Evolutionary conservation across 805 yeast species (phyloP).

Genomic region (Nakazawaea peltata): DNA sequence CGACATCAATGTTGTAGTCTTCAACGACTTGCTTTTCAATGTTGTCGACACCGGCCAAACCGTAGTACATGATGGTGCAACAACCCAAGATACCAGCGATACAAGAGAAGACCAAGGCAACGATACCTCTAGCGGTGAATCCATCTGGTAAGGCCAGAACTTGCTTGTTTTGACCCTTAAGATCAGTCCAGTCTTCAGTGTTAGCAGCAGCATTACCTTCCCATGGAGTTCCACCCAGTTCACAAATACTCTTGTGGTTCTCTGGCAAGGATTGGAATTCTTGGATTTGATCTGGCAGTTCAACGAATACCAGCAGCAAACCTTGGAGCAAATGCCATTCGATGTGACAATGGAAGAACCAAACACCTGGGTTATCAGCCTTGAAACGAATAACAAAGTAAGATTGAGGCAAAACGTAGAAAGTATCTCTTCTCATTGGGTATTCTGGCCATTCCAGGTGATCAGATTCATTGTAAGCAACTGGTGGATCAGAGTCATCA

Average conservation of each 20-base stretch:
- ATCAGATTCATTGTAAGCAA: slow-evolving; percentile 45
- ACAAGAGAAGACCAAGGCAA: slow-evolving; percentile 87
- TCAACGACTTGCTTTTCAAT: slow-evolving; percentile 55
- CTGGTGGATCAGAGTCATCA: slow-evolving; percentile 45
- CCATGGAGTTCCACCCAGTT: slow-evolving; percentile 38
- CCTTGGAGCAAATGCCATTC: slow-evolving; percentile 99
- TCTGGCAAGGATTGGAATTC: slow-evolving; percentile 51
- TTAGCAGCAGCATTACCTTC: slow-evolving; percentile 91
- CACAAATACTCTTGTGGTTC: slow-evolving; percentile 54
- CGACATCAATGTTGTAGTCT: slow-evolving; percentile 43
- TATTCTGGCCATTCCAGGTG: slow-evolving; percentile 52
- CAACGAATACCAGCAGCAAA: slow-evolving; percentile 70
- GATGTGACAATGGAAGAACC: slow-evolving; percentile 98
- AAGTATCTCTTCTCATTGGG: slow-evolving; percentile 82
- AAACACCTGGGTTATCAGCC: slow-evolving; percentile 95
- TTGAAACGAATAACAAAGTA: slow-evolving; percentile 79
- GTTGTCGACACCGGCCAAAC: slow-evolving; percentile 73
- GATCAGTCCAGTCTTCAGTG: slow-evolving; percentile 50
- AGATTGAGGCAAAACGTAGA: slow-evolving; percentile 76
- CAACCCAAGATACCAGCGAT: slow-evolving; percentile 81
- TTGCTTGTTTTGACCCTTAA: slow-evolving; percentile 73
- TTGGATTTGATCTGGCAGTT: slow-evolving; percentile 73
- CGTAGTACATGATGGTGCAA: slow-evolving; percentile 69
- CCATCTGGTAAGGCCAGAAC: slow-evolving; percentile 65
- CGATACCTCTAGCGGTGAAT: slow-evolving; percentile 91